Evolutionary conservation across 495 filamentous ascomycete species (phyloP).

Genomic region (Aspergillus avenaceus): DNA sequence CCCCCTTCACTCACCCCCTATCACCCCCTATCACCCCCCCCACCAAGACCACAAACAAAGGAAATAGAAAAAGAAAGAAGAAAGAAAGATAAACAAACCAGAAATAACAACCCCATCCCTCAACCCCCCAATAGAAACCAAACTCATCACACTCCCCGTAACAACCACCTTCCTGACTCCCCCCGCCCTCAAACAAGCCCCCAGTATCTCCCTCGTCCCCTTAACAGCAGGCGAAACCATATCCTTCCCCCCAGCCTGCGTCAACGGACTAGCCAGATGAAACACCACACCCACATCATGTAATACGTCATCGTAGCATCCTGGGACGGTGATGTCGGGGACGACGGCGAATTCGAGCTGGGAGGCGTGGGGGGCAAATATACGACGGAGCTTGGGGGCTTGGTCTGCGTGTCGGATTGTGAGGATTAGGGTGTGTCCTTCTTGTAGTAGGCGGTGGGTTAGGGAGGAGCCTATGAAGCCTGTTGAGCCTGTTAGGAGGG

Average conservation of each 20-base stretch:
- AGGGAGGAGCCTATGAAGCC: slow-evolving; percentile 34
- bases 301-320: slow-evolving; percentile 43
- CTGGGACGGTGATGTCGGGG: slow-evolving; percentile 40
- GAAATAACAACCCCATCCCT: neutral
- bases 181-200: slow-evolving; percentile 24
- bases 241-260: slow-evolving; percentile 11
- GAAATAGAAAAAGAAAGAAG: neutral
- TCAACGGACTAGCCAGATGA: slow-evolving; percentile 48
- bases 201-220: slow-evolving; percentile 31
- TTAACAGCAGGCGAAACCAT: slow-evolving; percentile 32
- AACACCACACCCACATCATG: slow-evolving; percentile 44
- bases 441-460: slow-evolving; percentile 14
- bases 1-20: no score
- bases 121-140: slow-evolving; percentile 15
- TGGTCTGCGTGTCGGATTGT: slow-evolving; percentile 22
- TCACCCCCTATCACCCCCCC: no score
- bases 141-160: slow-evolving; percentile 32
- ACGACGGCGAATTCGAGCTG: slow-evolving; percentile 38
- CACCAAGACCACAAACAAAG: no score
- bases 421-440: slow-evolving; percentile 18
- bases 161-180: slow-evolving; percentile 39
- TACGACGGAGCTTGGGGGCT: slow-evolving; percentile 14
- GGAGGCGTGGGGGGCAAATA: slow-evolving; percentile 10
- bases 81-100: neutral
- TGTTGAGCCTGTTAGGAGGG: slow-evolving; percentile 29